Percentiles rank a stretch among this genome's conserved stretches.
Evolutionary conservation across 352 stramenopile species (phyloP).

Genomic region (Globisporangium recalcitrans): DNA sequence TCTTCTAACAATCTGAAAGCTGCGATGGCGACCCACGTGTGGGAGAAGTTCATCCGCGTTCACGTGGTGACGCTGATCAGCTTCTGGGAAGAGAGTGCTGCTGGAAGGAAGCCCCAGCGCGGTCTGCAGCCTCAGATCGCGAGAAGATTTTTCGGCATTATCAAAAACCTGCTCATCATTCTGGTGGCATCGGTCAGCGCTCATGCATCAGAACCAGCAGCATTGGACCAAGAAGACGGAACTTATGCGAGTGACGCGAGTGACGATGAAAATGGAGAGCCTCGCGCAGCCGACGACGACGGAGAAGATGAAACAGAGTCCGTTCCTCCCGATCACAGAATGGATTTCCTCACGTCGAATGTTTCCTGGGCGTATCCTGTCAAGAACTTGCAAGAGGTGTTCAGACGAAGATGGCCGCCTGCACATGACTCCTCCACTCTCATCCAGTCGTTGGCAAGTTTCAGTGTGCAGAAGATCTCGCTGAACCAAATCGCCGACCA

Average conservation of each 20-base stretch:
- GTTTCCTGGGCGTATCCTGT: slow-evolving; percentile 45
- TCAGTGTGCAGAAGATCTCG: slow-evolving; percentile 37
- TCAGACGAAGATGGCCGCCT: slow-evolving; percentile 53
- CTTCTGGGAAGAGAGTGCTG: slow-evolving; percentile 79
- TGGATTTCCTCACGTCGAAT: slow-evolving; percentile 39
- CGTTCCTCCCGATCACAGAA: slow-evolving; percentile 24
- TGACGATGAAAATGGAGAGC: slow-evolving; percentile 15
- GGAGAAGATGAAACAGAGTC: slow-evolving; percentile 17
- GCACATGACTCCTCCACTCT: slow-evolving; percentile 41
- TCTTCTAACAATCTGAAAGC: slow-evolving; percentile 31
- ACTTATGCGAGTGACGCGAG: slow-evolving; percentile 12
- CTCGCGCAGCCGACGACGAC: slow-evolving; percentile 11
- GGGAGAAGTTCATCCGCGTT: slow-evolving; percentile 76
- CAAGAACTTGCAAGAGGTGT: slow-evolving; percentile 40
- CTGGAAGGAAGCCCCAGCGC: slow-evolving; percentile 55
- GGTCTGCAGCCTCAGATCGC: slow-evolving; percentile 74
- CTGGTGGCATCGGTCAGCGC: slow-evolving; percentile 32
- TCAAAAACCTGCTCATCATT: slow-evolving; percentile 49
- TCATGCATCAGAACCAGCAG: background rate
- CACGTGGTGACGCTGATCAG: slow-evolving; percentile 77
- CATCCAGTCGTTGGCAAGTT: slow-evolving; percentile 37
- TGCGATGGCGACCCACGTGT: slow-evolving; percentile 71
- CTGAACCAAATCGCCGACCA: slow-evolving; percentile 47
- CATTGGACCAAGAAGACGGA: background rate
- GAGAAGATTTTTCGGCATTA: slow-evolving; percentile 73